Conservation (phyloP, 1,284 basidiomycete genomes). For the Naganishia sp. region DNA sequence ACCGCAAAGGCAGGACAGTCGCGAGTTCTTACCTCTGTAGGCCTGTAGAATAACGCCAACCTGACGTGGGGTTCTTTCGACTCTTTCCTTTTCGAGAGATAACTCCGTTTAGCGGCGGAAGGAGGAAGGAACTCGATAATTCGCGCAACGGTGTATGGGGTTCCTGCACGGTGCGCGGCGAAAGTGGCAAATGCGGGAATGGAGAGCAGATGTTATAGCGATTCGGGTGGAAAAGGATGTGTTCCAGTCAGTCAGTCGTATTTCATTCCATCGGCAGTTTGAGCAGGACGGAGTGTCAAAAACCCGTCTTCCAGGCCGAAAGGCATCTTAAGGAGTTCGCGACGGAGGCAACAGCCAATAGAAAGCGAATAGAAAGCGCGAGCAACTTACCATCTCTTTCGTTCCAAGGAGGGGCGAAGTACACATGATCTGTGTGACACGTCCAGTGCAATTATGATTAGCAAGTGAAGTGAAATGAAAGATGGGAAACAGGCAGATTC, state of each 20-base stretch:
- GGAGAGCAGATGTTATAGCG: background rate
- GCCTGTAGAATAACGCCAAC: slow-evolving; percentile 89
- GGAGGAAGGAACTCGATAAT: slow-evolving; percentile 94
- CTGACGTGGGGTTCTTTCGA: slow-evolving; percentile 62
- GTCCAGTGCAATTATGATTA: background rate
- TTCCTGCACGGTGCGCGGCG: slow-evolving; percentile 39
- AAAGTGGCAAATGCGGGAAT: background rate
- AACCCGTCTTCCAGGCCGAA: background rate
- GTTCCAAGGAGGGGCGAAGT: slow-evolving; percentile 87
- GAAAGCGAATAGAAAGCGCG: slow-evolving; percentile 7
- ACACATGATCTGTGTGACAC: slow-evolving; percentile 76
- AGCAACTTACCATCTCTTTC: slow-evolving; percentile 71
- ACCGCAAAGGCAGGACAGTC: background rate
- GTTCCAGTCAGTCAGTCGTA: background rate
- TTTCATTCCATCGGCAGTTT: background rate
- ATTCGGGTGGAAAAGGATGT: background rate
- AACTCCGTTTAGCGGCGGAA: slow-evolving; percentile 43
- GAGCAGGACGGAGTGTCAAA: background rate
- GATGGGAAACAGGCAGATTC: background rate
- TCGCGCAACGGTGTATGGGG: slow-evolving; percentile 87
- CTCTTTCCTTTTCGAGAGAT: slow-evolving; percentile 35
- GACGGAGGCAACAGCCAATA: background rate
- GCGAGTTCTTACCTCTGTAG: slow-evolving; percentile 53
- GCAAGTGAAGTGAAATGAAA: background rate
- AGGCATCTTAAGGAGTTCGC: background rate